Conservation (phyloP, 352 stramenopile species). For the Blastocystis sp. region DNA sequence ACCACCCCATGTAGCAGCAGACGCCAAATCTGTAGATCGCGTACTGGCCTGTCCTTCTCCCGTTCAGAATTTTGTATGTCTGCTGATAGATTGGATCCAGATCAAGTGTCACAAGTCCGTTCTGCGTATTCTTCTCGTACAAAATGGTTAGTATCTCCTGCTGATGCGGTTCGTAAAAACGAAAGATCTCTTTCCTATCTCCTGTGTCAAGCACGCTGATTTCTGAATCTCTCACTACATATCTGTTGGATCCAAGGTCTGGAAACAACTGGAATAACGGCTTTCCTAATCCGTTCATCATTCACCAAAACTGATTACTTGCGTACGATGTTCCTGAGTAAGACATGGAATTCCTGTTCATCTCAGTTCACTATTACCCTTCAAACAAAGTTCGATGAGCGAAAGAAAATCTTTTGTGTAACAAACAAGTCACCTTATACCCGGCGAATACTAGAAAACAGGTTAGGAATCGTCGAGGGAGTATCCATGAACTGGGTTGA, state of each 20-base stretch:
- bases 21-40: background rate
- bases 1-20: background rate
- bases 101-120: background rate
- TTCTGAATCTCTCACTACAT: background rate
- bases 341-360: no score
- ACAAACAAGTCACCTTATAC: background rate
- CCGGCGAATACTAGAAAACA: slow-evolving; percentile 43
- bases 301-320: no score
- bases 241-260: background rate
- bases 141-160: background rate
- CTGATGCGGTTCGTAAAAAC: background rate
- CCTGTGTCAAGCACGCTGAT: background rate
- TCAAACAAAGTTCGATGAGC: no score
- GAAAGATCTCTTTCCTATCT: background rate
- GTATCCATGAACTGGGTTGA: slow-evolving; percentile 8
- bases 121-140: background rate
- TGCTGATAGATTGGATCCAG: background rate
- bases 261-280: background rate
- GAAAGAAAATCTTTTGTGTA: background rate
- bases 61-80: background rate
- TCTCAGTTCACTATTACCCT: no score
- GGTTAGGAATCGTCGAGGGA: slow-evolving; percentile 24
- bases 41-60: background rate
- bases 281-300: no score
- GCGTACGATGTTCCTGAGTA: no score